A percentile compares a stretch with the other conserved stretches of the same genome.
These are phyloP conservation scores for Rhodocollybia butyracea DNA, from an alignment of 768 basidiomycete genomes.

Conservation along the genomic window DNA sequence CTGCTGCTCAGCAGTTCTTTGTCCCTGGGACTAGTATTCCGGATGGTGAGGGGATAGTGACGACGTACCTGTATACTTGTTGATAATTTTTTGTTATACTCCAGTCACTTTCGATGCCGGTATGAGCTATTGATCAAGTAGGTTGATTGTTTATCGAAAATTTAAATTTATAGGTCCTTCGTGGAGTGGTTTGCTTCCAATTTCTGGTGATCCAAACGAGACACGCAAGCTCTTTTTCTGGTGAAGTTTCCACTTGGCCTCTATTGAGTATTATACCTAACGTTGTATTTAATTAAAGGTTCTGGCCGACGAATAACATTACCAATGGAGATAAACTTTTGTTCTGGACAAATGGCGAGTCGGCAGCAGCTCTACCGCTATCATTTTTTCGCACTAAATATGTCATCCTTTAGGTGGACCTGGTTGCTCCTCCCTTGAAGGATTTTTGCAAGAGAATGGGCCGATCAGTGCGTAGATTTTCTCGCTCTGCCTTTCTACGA, in stretches of 20 bases:
- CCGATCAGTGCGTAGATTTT: slow-evolving; percentile 39
- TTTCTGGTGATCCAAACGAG: slow-evolving; percentile 53
- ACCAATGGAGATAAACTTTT: slow-evolving; percentile 58
- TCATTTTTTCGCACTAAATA: background rate
- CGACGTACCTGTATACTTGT: slow-evolving; percentile 18
- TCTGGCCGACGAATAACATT: slow-evolving; percentile 64
- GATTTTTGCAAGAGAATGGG: slow-evolving; percentile 65
- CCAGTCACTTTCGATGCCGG: slow-evolving; percentile 64
- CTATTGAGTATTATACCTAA: slow-evolving; percentile 20
- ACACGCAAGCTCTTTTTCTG: slow-evolving; percentile 57
- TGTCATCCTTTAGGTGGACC: slow-evolving; percentile 56
- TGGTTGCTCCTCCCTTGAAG: slow-evolving; percentile 67
- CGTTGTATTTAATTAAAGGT: slow-evolving; percentile 51
- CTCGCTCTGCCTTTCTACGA: background rate
- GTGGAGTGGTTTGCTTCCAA: slow-evolving; percentile 67
- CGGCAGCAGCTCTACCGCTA: background rate
- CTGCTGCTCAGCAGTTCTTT: slow-evolving; percentile 48
- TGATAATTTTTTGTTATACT: background rate
- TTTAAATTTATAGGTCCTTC: slow-evolving; percentile 43
- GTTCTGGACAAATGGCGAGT: slow-evolving; percentile 54
- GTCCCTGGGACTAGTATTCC: slow-evolving; percentile 47
- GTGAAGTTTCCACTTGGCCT: slow-evolving; percentile 13
- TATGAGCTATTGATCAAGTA: slow-evolving; percentile 35
- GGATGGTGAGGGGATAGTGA: slow-evolving; percentile 25
- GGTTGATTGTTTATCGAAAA: slow-evolving; percentile 16